Conservation (phyloP, 2,329 filamentous ascomycete species). For the Diaporthe citrichinensis region DNA sequence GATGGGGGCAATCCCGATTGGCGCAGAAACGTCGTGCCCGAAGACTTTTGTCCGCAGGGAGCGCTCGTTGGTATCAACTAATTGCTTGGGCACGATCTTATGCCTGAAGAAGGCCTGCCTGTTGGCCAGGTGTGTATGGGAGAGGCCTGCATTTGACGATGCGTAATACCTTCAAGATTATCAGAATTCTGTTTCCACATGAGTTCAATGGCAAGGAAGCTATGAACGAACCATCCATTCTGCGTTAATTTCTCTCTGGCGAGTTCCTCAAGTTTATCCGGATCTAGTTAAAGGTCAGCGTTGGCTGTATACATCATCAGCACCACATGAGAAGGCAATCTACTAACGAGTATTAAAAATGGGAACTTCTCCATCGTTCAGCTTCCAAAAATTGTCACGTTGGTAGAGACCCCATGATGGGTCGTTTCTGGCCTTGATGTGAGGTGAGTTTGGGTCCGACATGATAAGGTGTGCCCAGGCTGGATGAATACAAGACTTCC, state of each 20-base stretch:
- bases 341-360: conserved; percentile 46
- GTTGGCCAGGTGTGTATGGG: conserved; percentile 67
- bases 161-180: conserved; percentile 61
- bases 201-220: no score
- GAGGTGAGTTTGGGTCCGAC: conserved; percentile 45
- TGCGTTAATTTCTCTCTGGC: conserved; percentile 69
- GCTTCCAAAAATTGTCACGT: conserved; percentile 48
- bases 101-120: conserved; percentile 75
- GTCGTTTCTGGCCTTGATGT: conserved; percentile 45
- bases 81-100: conserved; percentile 72
- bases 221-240: conserved; percentile 63
- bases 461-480: neutral
- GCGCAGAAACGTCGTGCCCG: conserved; percentile 70
- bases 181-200: neutral
- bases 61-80: conserved; percentile 72
- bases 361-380: conserved; percentile 45
- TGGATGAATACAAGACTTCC: neutral
- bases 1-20: conserved; percentile 75
- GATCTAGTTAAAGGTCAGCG: conserved; percentile 55
- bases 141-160: conserved; percentile 69
- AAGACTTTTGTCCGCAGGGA: conserved; percentile 72
- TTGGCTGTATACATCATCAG: neutral
- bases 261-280: conserved; percentile 69
- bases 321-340: neutral
- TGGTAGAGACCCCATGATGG: conserved; percentile 48